Conservation (phyloP, 2,329 filamentous ascomycete genomes). For the Parastagonospora avenae region DNA sequence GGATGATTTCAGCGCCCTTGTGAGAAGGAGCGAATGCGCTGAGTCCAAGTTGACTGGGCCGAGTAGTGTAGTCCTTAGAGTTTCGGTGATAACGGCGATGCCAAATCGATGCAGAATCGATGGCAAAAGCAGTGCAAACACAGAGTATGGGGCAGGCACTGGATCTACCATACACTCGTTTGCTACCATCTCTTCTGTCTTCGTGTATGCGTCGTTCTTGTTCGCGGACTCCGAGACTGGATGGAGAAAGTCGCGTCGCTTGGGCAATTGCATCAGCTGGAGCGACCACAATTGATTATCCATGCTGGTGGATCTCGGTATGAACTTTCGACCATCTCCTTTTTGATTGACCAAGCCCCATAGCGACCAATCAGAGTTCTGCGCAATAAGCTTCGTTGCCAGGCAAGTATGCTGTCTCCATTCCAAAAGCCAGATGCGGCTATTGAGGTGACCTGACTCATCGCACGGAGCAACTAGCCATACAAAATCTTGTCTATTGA, state of each 20-base stretch:
- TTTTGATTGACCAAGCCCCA: constrained; percentile 32
- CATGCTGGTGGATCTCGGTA: constrained; percentile 7
- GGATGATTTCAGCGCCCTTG: constrained; percentile 73
- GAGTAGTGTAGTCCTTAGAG: constrained; percentile 63
- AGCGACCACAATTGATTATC: constrained; percentile 7
- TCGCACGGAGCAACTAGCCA: constrained; percentile 36
- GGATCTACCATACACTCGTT: constrained; percentile 54
- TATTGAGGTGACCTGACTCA: constrained; percentile 3
- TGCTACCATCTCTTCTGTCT: constrained; percentile 56
- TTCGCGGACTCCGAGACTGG: constrained; percentile 14
- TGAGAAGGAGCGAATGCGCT: constrained; percentile 59
- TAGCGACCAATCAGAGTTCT: constrained; percentile 4
- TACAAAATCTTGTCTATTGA: constrained; percentile 33
- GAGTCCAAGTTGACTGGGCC: constrained; percentile 56
- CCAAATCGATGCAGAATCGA: constrained; percentile 74
- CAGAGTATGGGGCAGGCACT: constrained; percentile 53
- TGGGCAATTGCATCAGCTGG: constrained; percentile 52
- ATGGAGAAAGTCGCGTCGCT: constrained; percentile 66
- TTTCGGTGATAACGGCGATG: constrained; percentile 64
- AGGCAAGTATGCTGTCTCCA: not conserved
- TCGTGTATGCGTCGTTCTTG: constrained; percentile 43
- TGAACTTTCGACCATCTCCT: constrained; percentile 31
- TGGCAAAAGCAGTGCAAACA: constrained; percentile 69
- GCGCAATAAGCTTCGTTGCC: constrained; percentile 19
- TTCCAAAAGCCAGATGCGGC: constrained; percentile 12